Conservation (phyloP, 2,329 filamentous ascomycete genomes). For the Phyllachora maydis region DNA sequence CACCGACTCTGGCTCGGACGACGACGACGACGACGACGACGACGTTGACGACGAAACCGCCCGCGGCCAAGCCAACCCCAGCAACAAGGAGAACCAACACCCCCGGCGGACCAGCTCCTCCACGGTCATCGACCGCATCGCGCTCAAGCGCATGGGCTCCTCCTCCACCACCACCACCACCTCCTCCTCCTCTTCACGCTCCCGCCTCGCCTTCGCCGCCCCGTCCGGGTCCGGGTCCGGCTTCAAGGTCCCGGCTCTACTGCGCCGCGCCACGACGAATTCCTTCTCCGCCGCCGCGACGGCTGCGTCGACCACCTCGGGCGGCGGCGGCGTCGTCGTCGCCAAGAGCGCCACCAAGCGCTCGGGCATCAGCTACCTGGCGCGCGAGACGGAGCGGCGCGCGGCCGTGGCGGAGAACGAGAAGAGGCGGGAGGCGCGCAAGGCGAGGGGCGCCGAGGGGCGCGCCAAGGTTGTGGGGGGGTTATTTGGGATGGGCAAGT, state of each 20-base stretch:
- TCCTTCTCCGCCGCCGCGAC: conserved; percentile 21
- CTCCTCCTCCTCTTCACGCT: conserved; percentile 8
- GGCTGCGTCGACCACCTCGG: conserved; percentile 11
- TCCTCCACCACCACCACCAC: conserved; percentile 15
- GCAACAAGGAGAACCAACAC: conserved; percentile 30
- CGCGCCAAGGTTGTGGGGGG: conserved; percentile 35
- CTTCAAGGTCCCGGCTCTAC: conserved; percentile 50
- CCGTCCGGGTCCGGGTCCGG: conserved; percentile 12
- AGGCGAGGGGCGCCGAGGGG: conserved; percentile 33
- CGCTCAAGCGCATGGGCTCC: conserved; percentile 34
- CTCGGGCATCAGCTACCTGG: conserved; percentile 39
- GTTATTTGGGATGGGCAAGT: conserved; percentile 33
- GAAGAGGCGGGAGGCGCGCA: conserved; percentile 34
- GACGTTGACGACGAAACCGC: too few species aligned
- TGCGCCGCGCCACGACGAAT: conserved; percentile 55
- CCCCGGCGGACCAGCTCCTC: conserved; percentile 15
- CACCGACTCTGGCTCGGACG: conserved; percentile 26
- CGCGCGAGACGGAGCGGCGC: conserved; percentile 33
- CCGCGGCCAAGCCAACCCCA: conserved; percentile 7
- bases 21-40: conserved; percentile 28
- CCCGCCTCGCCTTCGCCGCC: conserved; percentile 9
- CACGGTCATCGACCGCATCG: conserved; percentile 58
- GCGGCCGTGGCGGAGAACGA: conserved; percentile 34
- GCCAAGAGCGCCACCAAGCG: conserved; percentile 38
- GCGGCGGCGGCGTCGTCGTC: conserved; percentile 22